Percentiles rank a stretch among this genome's conserved stretches.
These are phyloP conservation scores for Cucurbita moschata DNA, from an alignment of 306 rosid genomes.

Conservation along the genomic window DNA sequence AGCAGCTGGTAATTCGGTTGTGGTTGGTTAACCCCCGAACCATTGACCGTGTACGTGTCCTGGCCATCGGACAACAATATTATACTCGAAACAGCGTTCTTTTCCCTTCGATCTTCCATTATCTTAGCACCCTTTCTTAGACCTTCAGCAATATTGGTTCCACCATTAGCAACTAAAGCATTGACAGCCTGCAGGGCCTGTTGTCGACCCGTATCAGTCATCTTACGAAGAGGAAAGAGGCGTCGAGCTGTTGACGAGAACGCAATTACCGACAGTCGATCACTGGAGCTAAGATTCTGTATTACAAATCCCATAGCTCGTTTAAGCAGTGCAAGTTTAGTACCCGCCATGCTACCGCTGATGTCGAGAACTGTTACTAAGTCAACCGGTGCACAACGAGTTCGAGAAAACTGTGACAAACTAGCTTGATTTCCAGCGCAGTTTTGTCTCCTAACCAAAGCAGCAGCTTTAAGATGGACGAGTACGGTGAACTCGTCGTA, in stretches of 20 bases:
- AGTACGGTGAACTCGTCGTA: conserved; percentile 49
- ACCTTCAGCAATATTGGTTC: conserved; percentile 95
- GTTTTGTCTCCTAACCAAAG: conserved; percentile 20
- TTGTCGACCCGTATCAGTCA: conserved; percentile 75
- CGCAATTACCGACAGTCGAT: conserved; percentile 86
- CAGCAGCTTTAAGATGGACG: conserved; percentile 80
- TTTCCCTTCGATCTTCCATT: conserved; percentile 82
- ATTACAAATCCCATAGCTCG: conserved; percentile 98
- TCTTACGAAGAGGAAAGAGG: conserved; percentile 64
- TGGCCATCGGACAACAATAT: conserved; percentile 89
- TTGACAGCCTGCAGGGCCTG: conserved; percentile 93
- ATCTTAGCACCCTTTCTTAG: conserved; percentile 83
- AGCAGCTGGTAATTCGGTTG: conserved; percentile 70
- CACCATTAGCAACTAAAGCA: conserved; percentile 94
- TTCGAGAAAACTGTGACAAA: conserved; percentile 38
- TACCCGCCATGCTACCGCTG: conserved; percentile 99
- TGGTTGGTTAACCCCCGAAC: conserved; percentile 43
- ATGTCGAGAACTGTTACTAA: conserved; percentile 88
- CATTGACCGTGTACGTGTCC: conserved; percentile 69
- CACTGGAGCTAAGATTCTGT: conserved; percentile 81
- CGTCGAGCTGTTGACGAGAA: conserved; percentile 98
- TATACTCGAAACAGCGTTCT: conserved; percentile 75
- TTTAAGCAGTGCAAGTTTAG: conserved; percentile 84
- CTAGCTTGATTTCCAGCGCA: conserved; percentile 29
- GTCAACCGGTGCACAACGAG: conserved; percentile 83